These are phyloP conservation scores for Trichophyton rubrum DNA, from an alignment of 2,329 filamentous ascomycete genomes.

Conservation along the genomic window DNA sequence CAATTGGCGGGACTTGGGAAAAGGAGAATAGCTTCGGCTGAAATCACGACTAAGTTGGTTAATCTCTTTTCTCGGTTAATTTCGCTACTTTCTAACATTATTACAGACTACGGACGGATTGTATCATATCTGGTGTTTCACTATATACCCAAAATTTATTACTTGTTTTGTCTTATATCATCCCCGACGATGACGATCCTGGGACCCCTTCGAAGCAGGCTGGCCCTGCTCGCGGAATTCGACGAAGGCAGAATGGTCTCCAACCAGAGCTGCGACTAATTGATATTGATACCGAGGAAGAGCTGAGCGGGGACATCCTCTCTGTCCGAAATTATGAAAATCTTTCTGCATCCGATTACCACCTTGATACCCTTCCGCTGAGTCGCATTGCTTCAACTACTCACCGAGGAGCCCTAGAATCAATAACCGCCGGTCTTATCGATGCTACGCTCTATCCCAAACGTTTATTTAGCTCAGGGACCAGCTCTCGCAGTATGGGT, in stretches of 20 bases:
- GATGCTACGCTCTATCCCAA: slow-evolving; percentile 82
- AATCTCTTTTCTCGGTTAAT: neutral
- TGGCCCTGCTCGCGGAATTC: slow-evolving; percentile 50
- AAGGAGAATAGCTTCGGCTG: slow-evolving; percentile 62
- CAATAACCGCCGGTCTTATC: slow-evolving; percentile 65
- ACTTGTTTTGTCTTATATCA: slow-evolving; percentile 81
- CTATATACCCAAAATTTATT: slow-evolving; percentile 88
- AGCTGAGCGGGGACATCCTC: slow-evolving; percentile 77
- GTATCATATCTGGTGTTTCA: slow-evolving; percentile 92
- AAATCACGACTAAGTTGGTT: slow-evolving; percentile 74
- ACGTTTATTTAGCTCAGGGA: slow-evolving; percentile 72
- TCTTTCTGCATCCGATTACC: slow-evolving; percentile 80
- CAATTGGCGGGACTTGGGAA: slow-evolving; percentile 55
- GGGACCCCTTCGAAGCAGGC: slow-evolving; percentile 27
- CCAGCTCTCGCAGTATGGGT: slow-evolving; percentile 54
- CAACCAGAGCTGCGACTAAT: slow-evolving; percentile 85
- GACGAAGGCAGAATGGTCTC: slow-evolving; percentile 62
- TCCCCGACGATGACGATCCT: slow-evolving; percentile 55
- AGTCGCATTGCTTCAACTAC: slow-evolving; percentile 53
- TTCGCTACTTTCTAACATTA: neutral
- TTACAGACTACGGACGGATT: slow-evolving; percentile 76
- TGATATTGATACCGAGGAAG: slow-evolving; percentile 67
- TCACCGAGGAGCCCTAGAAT: slow-evolving; percentile 62
- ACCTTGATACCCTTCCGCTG: slow-evolving; percentile 71
- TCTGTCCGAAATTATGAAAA: slow-evolving; percentile 77